Evolutionary conservation across 2,329 filamentous ascomycete species (phyloP).

Genomic region (Fusarium buxicola): DNA sequence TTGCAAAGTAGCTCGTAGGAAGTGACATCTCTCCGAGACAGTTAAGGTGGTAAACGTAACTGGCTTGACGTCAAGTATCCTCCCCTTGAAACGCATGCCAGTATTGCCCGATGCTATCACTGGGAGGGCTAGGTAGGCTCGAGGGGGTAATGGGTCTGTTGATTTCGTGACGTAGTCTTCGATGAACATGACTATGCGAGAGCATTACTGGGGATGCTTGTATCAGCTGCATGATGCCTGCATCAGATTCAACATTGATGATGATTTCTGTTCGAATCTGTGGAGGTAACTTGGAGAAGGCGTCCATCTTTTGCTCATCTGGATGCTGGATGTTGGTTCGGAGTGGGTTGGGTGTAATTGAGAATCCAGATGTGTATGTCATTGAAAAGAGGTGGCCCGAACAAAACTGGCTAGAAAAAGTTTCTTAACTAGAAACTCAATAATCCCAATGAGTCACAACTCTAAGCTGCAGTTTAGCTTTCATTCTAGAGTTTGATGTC

Average conservation of each 20-base stretch:
- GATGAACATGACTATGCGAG: not conserved
- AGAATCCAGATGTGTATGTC: too few species aligned
- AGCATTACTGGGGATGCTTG: slow-evolving; percentile 9
- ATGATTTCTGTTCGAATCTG: not conserved
- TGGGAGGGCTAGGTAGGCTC: not conserved
- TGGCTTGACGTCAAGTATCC: not conserved
- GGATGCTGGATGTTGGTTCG: too few species aligned
- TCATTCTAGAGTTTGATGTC: too few species aligned
- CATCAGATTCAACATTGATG: slow-evolving; percentile 5
- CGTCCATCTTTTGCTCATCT: not conserved
- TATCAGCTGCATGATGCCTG: not conserved
- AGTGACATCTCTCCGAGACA: not conserved
- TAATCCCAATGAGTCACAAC: too few species aligned
- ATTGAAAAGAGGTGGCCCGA: too few species aligned
- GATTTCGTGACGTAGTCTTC: not conserved
- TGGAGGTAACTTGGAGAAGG: slow-evolving; percentile 1
- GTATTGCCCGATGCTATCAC: not conserved
- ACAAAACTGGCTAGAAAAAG: too few species aligned
- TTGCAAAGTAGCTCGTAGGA: slow-evolving; percentile 15
- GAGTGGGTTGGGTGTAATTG: too few species aligned
- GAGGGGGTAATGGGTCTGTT: not conserved
- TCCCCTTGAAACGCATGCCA: not conserved
- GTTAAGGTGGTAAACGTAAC: not conserved
- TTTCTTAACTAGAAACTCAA: too few species aligned
- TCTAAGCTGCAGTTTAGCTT: too few species aligned